Evolutionary conservation across 1,284 basidiomycete species (phyloP).

Genomic region (Cystobasidium pallidum): DNA sequence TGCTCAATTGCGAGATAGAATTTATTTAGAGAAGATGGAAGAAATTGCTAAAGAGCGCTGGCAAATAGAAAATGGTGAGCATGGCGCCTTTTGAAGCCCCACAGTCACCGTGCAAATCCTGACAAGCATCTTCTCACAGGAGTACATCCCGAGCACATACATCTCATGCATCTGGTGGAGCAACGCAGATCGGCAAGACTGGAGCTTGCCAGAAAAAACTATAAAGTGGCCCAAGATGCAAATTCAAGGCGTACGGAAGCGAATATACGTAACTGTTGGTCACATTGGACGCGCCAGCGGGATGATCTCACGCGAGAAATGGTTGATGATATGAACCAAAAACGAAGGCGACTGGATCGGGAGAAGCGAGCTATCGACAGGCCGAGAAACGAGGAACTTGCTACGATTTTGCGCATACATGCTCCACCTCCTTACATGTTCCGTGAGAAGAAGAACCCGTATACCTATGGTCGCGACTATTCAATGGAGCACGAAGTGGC

Average conservation of each 20-base stretch:
- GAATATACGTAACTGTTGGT: constrained; percentile 66
- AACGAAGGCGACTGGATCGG: constrained; percentile 75
- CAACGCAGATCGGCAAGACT: constrained; percentile 55
- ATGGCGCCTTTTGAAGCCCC: neutral
- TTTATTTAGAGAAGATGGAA: constrained; percentile 63
- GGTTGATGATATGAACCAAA: constrained; percentile 79
- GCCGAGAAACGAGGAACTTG: constrained; percentile 63
- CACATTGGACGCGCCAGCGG: constrained; percentile 67
- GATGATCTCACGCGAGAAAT: constrained; percentile 77
- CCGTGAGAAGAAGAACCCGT: constrained; percentile 47
- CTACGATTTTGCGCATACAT: constrained; percentile 48
- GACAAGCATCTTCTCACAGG: constrained; percentile 58
- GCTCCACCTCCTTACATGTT: constrained; percentile 46
- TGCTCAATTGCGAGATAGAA: constrained; percentile 61
- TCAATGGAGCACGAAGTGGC: constrained; percentile 49
- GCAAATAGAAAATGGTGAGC: constrained; percentile 61
- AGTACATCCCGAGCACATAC: constrained; percentile 77
- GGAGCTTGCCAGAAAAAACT: constrained; percentile 55
- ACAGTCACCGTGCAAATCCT: too few species aligned
- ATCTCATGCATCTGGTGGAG: constrained; percentile 65
- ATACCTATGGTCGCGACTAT: constrained; percentile 49
- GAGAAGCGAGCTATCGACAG: constrained; percentile 74
- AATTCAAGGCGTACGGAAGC: constrained; percentile 70
- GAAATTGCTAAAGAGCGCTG: constrained; percentile 63
- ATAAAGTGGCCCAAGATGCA: constrained; percentile 68